Percentiles rank a stretch among this genome's conserved stretches.
Conservation (phyloP, 1,284 basidiomycete species). For the Thecaphora frezii region DNA sequence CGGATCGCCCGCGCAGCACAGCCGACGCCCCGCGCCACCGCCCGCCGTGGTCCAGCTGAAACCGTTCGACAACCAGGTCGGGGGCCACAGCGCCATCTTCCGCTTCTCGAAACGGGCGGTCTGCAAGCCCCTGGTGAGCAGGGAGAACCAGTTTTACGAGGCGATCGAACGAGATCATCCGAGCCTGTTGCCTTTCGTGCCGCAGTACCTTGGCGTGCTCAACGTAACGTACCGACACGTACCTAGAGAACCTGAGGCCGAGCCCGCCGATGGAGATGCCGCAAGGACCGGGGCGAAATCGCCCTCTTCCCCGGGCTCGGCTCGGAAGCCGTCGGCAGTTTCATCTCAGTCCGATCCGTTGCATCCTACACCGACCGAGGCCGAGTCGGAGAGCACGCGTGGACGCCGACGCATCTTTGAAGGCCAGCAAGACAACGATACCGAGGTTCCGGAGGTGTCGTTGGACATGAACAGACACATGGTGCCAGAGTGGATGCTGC, state of each 20-base stretch:
- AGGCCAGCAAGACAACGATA: constrained; percentile 48
- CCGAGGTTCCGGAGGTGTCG: constrained; percentile 70
- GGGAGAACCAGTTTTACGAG: constrained; percentile 98
- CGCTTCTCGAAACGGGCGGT: constrained; percentile 96
- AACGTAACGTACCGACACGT: constrained; percentile 77
- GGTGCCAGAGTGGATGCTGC: constrained; percentile 83
- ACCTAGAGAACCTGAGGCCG: constrained; percentile 11
- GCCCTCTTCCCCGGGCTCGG: constrained; percentile 4
- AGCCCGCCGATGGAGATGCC: not conserved
- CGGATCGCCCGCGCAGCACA: not conserved
- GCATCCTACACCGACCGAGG: constrained; percentile 7
- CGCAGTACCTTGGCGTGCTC: constrained; percentile 95
- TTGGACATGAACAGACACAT: constrained; percentile 93
- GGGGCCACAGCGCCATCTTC: constrained; percentile 94
- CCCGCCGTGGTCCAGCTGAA: constrained; percentile 74
- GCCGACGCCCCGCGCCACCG: constrained; percentile 3
- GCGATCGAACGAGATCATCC: constrained; percentile 90
- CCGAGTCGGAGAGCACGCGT: constrained; percentile 51
- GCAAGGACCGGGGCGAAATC: constrained; percentile 2
- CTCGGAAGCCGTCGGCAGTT: not conserved
- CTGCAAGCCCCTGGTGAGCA: constrained; percentile 96
- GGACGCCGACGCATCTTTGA: constrained; percentile 50
- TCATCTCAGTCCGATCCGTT: not conserved
- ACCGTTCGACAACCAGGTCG: constrained; percentile 96
- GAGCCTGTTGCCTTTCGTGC: constrained; percentile 85